Evolutionary conservation across 2,329 filamentous ascomycete genomes (phyloP).

Genomic region (Mycosphaerella sp.): DNA sequence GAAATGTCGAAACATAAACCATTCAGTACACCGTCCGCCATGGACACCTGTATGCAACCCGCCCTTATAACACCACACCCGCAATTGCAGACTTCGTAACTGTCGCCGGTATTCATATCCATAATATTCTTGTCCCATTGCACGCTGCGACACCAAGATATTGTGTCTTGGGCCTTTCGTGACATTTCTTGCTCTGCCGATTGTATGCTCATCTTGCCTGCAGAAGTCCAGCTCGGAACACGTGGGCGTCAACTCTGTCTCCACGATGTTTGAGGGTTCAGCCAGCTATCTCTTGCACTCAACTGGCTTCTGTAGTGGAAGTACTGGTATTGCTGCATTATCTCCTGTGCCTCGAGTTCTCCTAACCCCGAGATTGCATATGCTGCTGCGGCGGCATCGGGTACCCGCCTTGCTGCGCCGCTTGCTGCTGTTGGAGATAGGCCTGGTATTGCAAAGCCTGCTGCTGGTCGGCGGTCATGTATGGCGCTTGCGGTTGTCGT

Average conservation of each 20-base stretch:
- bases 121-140: conserved; percentile 6
- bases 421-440: conserved; percentile 37
- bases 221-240: neutral
- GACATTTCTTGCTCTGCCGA: conserved; percentile 7
- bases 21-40: conserved; percentile 4
- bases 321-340: neutral
- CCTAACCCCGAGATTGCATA: conserved; percentile 29
- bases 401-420: conserved; percentile 33
- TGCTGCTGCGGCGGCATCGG: conserved; percentile 35
- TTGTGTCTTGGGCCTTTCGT: conserved; percentile 1
- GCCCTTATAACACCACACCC: conserved; percentile 9
- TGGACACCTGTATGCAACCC: neutral
- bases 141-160: conserved; percentile 7
- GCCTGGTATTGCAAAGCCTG: conserved; percentile 38
- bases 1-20: conserved; percentile 3
- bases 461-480: conserved; percentile 37
- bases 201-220: conserved; percentile 5
- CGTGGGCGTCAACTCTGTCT: no score
- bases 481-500: conserved; percentile 28
- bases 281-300: neutral
- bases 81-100: conserved; percentile 4
- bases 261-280: neutral
- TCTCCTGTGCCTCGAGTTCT: conserved; percentile 5
- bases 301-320: neutral
- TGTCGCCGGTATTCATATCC: conserved; percentile 10